Conservation (phyloP, 495 filamentous ascomycete species). For the Penicillium canariense region DNA sequence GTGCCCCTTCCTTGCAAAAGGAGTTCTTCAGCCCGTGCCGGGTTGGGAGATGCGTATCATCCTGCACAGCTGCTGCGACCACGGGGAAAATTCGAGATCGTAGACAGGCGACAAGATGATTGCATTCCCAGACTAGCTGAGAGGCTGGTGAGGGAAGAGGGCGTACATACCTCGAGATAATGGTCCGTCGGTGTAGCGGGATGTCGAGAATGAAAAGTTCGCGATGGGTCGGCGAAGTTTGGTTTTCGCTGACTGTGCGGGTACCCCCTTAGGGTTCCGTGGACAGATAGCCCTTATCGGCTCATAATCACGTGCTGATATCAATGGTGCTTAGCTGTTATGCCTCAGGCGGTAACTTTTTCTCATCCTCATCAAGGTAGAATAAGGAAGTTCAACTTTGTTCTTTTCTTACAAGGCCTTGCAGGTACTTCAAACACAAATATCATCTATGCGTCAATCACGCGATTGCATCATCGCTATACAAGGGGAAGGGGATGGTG, state of each 20-base stretch:
- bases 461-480: constrained; percentile 19
- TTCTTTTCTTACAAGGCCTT: background rate
- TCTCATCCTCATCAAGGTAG: no score
- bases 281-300: constrained; percentile 28
- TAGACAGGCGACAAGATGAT: constrained; percentile 31
- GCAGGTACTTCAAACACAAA: background rate
- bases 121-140: constrained; percentile 52
- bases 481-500: constrained; percentile 19
- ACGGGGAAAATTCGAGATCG: constrained; percentile 2
- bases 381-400: background rate
- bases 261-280: constrained; percentile 29
- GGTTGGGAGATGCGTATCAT: constrained; percentile 73
- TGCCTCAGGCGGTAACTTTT: constrained; percentile 47
- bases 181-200: constrained; percentile 31
- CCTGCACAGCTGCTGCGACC: constrained; percentile 17
- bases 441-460: background rate
- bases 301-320: constrained; percentile 25
- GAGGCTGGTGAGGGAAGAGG: constrained; percentile 35
- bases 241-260: constrained; percentile 34
- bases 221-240: constrained; percentile 17
- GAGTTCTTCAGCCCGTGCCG: constrained; percentile 90
- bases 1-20: constrained; percentile 74
- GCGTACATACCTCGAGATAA: constrained; percentile 48
- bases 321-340: background rate
- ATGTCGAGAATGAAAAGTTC: constrained; percentile 21